Percentiles rank a stretch among this genome's conserved stretches.
Evolutionary conservation across 129 eudicot genomes (phyloP).

Genomic region (Arctium minus): DNA sequence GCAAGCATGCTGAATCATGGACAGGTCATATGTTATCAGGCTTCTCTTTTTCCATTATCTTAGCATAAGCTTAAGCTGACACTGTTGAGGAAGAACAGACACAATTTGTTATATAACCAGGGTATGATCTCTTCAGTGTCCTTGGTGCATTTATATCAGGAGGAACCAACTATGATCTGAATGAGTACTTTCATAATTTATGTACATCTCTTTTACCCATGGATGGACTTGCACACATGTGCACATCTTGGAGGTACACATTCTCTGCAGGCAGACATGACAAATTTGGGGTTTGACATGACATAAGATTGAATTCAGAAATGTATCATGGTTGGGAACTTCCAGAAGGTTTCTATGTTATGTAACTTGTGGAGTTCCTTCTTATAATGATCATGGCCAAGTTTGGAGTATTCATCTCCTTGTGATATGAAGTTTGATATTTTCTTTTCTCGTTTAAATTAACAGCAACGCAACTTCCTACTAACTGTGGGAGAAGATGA

Average conservation of each 20-base stretch:
- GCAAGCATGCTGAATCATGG: neutral
- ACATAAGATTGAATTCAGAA: slow-evolving; percentile 4
- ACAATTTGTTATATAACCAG: neutral
- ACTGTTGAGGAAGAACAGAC: neutral
- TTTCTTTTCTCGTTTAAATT: slow-evolving; percentile 6
- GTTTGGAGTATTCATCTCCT: neutral
- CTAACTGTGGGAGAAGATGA: slow-evolving; percentile 95
- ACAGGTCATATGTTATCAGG: neutral
- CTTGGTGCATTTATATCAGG: neutral
- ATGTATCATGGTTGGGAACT: neutral
- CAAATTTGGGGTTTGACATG: neutral
- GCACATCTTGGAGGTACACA: neutral
- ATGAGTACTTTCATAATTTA: neutral
- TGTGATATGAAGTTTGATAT: neutral
- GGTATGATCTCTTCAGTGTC: neutral
- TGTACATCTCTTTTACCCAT: neutral
- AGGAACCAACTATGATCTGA: neutral
- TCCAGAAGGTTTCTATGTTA: neutral
- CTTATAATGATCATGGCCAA: neutral
- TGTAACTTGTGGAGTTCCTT: neutral
- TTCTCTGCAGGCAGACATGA: neutral
- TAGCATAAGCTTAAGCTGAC: neutral
- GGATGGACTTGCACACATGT: neutral
- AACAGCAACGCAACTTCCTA: slow-evolving; percentile 90
- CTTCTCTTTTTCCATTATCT: neutral